Conservation (phyloP, 192 early-diverging fungal species). For the Dissophora ornata region DNA sequence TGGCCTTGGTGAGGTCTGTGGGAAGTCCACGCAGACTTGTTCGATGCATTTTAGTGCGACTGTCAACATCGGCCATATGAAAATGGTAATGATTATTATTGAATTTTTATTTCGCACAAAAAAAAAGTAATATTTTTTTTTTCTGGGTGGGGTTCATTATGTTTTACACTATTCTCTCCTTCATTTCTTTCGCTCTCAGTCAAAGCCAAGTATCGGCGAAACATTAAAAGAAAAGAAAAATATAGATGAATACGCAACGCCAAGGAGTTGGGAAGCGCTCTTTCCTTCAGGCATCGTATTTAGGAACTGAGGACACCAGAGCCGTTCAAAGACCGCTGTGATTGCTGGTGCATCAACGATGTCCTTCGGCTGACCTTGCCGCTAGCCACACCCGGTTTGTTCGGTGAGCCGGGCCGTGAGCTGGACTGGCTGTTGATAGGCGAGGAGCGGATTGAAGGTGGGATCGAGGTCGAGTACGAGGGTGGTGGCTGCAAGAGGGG, state of each 20-base stretch:
- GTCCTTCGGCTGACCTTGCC: constrained; percentile 18
- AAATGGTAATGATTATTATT: no score
- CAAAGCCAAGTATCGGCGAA: background rate
- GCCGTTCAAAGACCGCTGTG: background rate
- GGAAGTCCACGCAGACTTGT: no score
- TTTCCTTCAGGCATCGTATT: no score
- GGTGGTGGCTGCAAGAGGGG: constrained; percentile 73
- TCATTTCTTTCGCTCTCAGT: background rate
- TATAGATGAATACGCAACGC: background rate
- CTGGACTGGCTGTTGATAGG: constrained; percentile 15
- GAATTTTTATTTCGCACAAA: no score
- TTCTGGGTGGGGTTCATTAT: background rate
- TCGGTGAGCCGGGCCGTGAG: constrained; percentile 37
- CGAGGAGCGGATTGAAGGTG: constrained; percentile 31
- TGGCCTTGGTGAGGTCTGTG: no score
- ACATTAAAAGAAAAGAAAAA: background rate
- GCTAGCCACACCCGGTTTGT: constrained; percentile 8
- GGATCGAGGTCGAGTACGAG: constrained; percentile 54
- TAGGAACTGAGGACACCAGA: constrained; percentile 16
- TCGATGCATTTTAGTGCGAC: no score
- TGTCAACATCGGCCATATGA: no score
- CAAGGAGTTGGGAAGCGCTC: no score
- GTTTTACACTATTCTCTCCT: background rate
- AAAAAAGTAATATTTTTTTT: no score
- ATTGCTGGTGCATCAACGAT: constrained; percentile 22